Base-by-base conservation (phyloP, 1,284 basidiomycete genomes). In the Apiotrichum veenhuisii region DNA sequence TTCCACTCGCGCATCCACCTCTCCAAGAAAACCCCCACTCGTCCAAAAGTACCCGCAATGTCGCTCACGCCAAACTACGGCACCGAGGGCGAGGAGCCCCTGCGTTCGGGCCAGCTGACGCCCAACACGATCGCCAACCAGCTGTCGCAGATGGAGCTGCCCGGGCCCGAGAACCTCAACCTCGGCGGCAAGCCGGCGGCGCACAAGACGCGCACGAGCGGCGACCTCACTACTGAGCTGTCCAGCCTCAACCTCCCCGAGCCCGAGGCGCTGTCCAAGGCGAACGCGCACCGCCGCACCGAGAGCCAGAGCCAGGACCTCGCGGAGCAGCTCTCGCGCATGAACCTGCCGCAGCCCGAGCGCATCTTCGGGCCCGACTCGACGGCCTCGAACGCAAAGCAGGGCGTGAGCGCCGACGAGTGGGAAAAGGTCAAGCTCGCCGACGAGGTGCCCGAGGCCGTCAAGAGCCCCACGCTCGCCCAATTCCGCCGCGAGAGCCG, bases 261-360 rank as follows among this genome's bases (percentile, higher is more conserved):
- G 58, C 76, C 76, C 12, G 76, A 78, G 60, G 72, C 72, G 10
- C 65, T 78, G 47, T 59, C 61, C 22, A 56, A 59, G 30, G 70
- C 67, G 9, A 57, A 64, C 11, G 55, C 59, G 12, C 70, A 71
- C 53, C 66, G 62, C 30, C 65, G 75, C n/a, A 65, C 70, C 18
- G 74, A 76, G 59, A 66, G 61, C 45, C 66, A 73, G 62, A 73
- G 71, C n/a, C 74, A 76, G 59, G 73, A 78, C 51, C 60, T 78
- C 2, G 65, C 64, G n/a, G 65, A 67, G 18, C 52, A 62, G 42
- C 64, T 77, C 27, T 64, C 71, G 18, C 61, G 68, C 52, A 79
- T 79, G 77, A 69, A 72, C 25, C 59, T 78, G 9, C 75, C 75
- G 30, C 73, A 76, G 58, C 77, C 77, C 1, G 77, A 79, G 59